Evolutionary conservation across 176 grass and related monocot genomes (phyloP).

Genomic region (Tuctoria greenei): DNA sequence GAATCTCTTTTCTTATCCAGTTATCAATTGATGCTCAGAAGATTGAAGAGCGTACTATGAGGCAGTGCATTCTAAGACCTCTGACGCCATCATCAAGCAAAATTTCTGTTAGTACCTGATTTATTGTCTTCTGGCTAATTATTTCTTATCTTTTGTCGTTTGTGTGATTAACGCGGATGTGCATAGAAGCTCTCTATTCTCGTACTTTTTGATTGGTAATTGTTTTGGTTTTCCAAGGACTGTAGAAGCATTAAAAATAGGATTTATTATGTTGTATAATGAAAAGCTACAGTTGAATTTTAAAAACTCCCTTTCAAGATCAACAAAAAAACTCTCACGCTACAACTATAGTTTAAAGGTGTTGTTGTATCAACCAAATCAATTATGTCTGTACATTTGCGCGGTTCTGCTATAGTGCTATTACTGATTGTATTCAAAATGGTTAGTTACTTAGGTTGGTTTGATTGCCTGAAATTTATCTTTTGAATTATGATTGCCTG

Average conservation of each 20-base stretch:
- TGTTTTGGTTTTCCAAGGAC: conserved; percentile 13
- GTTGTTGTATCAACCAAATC: not conserved
- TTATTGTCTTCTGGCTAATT: not conserved
- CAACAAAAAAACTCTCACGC: not conserved
- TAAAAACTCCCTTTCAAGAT: not conserved
- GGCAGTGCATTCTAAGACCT: conserved; percentile 64
- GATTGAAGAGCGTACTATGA: conserved; percentile 64
- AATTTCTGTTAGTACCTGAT: conserved; percentile 50
- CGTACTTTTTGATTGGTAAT: conserved; percentile 1
- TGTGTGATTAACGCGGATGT: not conserved
- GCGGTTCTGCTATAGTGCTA: not conserved
- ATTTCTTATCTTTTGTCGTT: conserved; percentile 25
- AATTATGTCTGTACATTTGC: not conserved
- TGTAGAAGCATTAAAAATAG: not conserved
- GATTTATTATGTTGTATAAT: not conserved
- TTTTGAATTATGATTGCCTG: not conserved
- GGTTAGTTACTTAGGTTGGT: not conserved
- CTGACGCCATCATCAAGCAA: conserved; percentile 63
- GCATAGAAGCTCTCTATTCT: not conserved
- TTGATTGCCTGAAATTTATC: conserved; percentile 1
- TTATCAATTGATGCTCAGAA: conserved; percentile 63
- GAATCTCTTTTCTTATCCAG: conserved; percentile 33
- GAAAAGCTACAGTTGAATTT: not conserved
- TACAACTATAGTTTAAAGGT: not conserved
- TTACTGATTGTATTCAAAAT: not conserved